Conservation (phyloP, 2,329 filamentous ascomycete genomes). For the Paecilomyces sp. region DNA sequence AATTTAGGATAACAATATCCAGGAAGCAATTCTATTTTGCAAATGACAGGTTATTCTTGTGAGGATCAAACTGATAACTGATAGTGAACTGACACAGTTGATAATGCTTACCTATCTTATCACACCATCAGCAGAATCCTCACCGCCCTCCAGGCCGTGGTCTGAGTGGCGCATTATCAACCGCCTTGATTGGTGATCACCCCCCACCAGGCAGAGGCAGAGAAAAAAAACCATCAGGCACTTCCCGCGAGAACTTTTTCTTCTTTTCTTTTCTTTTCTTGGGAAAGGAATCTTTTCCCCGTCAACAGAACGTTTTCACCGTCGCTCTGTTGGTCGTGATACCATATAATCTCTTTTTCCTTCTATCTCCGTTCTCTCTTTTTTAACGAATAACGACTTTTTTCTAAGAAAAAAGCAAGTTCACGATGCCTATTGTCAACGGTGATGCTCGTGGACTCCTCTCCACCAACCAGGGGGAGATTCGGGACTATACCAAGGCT, state of each 20-base stretch:
- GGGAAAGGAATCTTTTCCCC: slow-evolving; percentile 55
- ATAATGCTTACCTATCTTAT: not conserved
- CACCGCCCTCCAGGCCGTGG: not conserved
- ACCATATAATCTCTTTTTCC: slow-evolving; percentile 16
- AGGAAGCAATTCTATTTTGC: no score
- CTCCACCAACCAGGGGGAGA: slow-evolving; percentile 41
- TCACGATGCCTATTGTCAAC: slow-evolving; percentile 66
- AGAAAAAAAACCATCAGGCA: slow-evolving; percentile 19
- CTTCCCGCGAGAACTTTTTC: slow-evolving; percentile 24
- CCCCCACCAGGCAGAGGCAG: not conserved
- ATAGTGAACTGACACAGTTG: not conserved
- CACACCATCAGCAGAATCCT: not conserved
- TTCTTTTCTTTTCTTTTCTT: slow-evolving; percentile 44
- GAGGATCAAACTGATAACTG: no score
- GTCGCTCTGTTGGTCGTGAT: slow-evolving; percentile 39
- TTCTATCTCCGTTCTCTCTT: slow-evolving; percentile 13
- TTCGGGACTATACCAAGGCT: slow-evolving; percentile 68
- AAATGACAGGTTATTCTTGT: no score
- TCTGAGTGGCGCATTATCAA: not conserved
- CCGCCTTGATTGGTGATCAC: not conserved
- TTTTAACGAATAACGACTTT: slow-evolving; percentile 1
- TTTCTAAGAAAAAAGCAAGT: not conserved
- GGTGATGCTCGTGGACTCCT: slow-evolving; percentile 49
- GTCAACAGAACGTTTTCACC: slow-evolving; percentile 45
- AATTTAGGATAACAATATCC: no score